phyloP scores from a whole-genome alignment of 305 asterid species.

The Solanum hybrid region DNA sequence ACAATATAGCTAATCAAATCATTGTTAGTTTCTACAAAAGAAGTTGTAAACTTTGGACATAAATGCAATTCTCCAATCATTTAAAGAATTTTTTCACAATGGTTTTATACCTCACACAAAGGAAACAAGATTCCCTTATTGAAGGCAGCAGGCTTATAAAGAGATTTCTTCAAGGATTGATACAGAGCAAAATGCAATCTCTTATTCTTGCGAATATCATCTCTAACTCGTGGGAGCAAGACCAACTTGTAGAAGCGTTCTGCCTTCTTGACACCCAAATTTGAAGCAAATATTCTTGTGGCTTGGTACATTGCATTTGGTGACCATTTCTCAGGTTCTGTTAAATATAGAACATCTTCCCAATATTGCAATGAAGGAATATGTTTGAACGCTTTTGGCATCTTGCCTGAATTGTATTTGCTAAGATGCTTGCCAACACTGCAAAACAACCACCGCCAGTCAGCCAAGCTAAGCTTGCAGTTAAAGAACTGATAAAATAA shows the following conservation, averaged over 20 bases:
- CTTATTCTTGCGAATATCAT: slow-evolving; percentile 76
- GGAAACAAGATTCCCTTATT: slow-evolving; percentile 83
- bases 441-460: slow-evolving; percentile 11
- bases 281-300: slow-evolving; percentile 84
- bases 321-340: slow-evolving; percentile 96
- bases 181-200: slow-evolving; percentile 83
- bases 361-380: slow-evolving; percentile 65
- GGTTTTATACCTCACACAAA: slow-evolving; percentile 67
- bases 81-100: not conserved
- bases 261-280: slow-evolving; percentile 76
- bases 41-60: not conserved
- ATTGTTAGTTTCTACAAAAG: not conserved
- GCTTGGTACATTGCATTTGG: slow-evolving; percentile 97
- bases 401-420: slow-evolving; percentile 87
- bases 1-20: not conserved
- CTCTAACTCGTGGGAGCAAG: slow-evolving; percentile 87
- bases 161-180: slow-evolving; percentile 76
- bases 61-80: not conserved
- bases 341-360: slow-evolving; percentile 81
- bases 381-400: slow-evolving; percentile 91
- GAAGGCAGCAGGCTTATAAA: slow-evolving; percentile 93
- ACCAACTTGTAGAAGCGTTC: slow-evolving; percentile 83
- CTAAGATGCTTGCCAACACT: slow-evolving; percentile 82
- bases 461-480: not conserved
- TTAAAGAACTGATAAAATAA: not conserved